Evolutionary conservation across 495 filamentous ascomycete genomes (phyloP), one percentile per base, ranked within the genome.

Genomic region (Chaetomium cochliodes): DNA sequence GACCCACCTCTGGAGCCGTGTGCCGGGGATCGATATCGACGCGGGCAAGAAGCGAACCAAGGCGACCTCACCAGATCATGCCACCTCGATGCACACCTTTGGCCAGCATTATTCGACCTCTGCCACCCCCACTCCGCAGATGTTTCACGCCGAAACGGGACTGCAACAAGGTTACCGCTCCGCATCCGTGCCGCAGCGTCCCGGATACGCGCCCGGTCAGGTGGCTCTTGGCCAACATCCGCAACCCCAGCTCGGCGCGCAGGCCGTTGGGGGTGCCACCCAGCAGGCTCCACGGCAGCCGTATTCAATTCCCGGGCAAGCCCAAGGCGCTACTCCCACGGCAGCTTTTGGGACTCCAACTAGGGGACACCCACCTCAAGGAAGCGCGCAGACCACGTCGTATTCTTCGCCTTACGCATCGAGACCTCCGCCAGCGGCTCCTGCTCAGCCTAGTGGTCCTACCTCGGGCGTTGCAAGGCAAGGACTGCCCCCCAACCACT

Each of bases 21-120:
- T 82, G 18, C 80, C 80, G 7, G 80, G 80, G 15, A 75, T 82
- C 18, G 79, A 81, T 49, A 76, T 82, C 30, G 80, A 82, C 30
- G 79, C 78, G 26, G 80, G 80, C 42, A 82, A 82, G 66, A 82
- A 82, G 67, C 79, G 80, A 54, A 42, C 55, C 55, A 82, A 82
- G 65, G 78, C 78, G 11, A 70, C 65, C 22, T 81, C 80, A 46
- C 80, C 79, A 20, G 80, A 82, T 58, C 72, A 76, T 37, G 65
- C 76, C 12, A 33, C 64, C 1, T 58, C 68, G 4, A n/a, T 69
- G 41, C 73, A 76, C 39, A 59, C 63, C 55, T 63, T 71, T 67
- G 63, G 66, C 58, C 73, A 71, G 39, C 71, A 69, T 6, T 67
- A 71, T 39, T 65, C 67, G 28, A 26, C 67, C 6, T 42, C 66